Conservation (phyloP, 2,329 filamentous ascomycete species). For the Blastomyces gilchristii region DNA sequence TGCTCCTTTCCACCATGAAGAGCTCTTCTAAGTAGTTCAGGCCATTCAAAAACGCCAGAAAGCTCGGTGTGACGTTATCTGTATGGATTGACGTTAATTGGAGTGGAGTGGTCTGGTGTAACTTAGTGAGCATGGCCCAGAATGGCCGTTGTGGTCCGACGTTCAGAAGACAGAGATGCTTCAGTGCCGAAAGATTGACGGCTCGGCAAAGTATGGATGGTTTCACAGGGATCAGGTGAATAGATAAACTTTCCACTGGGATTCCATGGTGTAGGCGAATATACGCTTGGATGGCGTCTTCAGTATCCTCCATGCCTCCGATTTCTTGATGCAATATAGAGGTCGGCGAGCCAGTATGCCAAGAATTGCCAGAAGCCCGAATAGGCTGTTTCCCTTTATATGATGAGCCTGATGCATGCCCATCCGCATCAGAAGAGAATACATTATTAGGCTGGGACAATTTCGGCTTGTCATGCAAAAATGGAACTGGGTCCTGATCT, state of each 20-base stretch:
- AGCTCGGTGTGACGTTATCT: slow-evolving; percentile 47
- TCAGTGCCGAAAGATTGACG: slow-evolving; percentile 49
- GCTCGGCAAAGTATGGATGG: slow-evolving; percentile 47
- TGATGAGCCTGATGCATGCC: background rate
- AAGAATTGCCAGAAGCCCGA: background rate
- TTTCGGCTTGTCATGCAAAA: background rate
- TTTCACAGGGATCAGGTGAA: slow-evolving; percentile 52
- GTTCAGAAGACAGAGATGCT: slow-evolving; percentile 50
- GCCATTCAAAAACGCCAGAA: slow-evolving; percentile 42
- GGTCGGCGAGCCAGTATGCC: background rate
- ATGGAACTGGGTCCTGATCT: background rate
- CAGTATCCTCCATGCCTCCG: slow-evolving; percentile 1
- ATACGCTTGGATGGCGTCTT: slow-evolving; percentile 37
- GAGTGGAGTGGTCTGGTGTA: slow-evolving; percentile 44
- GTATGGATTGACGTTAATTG: slow-evolving; percentile 51
- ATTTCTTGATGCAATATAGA: background rate
- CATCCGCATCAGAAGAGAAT: background rate
- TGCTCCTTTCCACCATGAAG: slow-evolving; percentile 49
- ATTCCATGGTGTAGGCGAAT: slow-evolving; percentile 50
- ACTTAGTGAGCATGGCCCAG: slow-evolving; percentile 48
- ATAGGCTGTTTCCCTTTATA: slow-evolving; percentile 13
- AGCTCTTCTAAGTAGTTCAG: slow-evolving; percentile 48
- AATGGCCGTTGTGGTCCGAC: slow-evolving; percentile 52
- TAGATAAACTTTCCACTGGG: slow-evolving; percentile 43
- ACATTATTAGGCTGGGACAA: background rate